A percentile compares a stretch with the other conserved stretches of the same genome.
Evolutionary conservation across 129 eudicot genomes (phyloP).

Genomic region (Flaveria sonorensis): DNA sequence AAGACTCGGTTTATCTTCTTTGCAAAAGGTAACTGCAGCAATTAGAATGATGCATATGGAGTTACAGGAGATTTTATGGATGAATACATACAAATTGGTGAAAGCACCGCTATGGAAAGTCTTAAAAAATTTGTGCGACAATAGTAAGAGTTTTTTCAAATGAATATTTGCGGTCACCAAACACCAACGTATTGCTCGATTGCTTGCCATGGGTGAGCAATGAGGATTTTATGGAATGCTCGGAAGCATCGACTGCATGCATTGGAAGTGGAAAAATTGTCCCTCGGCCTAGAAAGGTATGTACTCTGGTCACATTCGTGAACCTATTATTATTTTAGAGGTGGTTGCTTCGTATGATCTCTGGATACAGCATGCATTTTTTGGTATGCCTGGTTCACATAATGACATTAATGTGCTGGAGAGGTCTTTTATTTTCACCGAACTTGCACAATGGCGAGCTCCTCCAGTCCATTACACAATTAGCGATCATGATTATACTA

Average conservation of each 20-base stretch:
- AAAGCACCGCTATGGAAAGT: too few relatives aligned
- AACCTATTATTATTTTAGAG: too few relatives aligned
- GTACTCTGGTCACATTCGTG: too few relatives aligned
- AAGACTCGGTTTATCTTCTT: too few relatives aligned
- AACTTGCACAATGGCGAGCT: not conserved
- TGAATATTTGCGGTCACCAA: too few relatives aligned
- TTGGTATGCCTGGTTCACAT: not conserved
- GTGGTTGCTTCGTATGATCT: too few relatives aligned
- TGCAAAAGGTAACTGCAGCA: not conserved
- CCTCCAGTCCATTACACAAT: not conserved
- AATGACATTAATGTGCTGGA: not conserved
- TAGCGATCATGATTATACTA: not conserved
- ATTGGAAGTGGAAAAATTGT: not conserved
- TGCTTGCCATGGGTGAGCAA: too few relatives aligned
- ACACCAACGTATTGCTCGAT: too few relatives aligned
- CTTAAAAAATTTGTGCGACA: too few relatives aligned
- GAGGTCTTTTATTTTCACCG: not conserved
- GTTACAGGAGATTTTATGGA: not conserved
- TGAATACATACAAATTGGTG: not conserved
- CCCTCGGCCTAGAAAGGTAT: not conserved
- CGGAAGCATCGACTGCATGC: not conserved
- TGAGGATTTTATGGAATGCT: not conserved
- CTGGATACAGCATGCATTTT: too few relatives aligned
- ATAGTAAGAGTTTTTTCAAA: not conserved
- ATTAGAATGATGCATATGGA: not conserved